Base-by-base conservation (phyloP, 139 green algal species). In the Chlamydomonas sp. region DNA sequence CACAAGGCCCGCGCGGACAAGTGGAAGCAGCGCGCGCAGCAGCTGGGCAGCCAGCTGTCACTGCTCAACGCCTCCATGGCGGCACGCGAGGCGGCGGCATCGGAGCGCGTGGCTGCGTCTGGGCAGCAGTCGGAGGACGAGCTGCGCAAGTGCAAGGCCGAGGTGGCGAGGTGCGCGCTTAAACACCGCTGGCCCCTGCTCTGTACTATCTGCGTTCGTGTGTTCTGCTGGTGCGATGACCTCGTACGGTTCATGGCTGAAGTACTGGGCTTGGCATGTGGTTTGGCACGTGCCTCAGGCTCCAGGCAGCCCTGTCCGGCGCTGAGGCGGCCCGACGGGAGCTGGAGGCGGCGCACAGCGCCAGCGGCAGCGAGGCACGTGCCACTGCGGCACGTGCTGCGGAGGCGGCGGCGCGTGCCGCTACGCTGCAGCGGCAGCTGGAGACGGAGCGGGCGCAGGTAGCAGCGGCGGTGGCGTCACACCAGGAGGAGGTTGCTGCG, bases 11-110 rank as follows among this genome's bases (percentile, higher is more conserved):
- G 88, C 9, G 85, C 75, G 1, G 77, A 91, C 58, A 94, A 92
- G 60, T 94, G 91, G 91, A 94, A 94, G 88, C 85, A 67, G 60
- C 87, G 85, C 14, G 85, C 72, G 63, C 83, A 84, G 78, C 79
- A 91, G 75, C 89, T 94, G 63, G 89, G 87, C 2, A 80, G 86
- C 59, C 88, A 94, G 85, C 75, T 92, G 74, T 84, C 80, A 61
- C 80, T 92, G 67, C 64, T 92, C 9, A 77, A 81, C 49, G 89
- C 89, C 0, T 84, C 79, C 0, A 17, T 63, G 8, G 80, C 80
- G 14, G 85, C 89, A 10, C 89, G 85, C 12, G 89, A 92, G 31
- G 89, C 89, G 9, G 89, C 89, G 5, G 85, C 61, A 4, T 80
- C 68, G 1, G 85, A 89, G 78, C 84, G 89, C 17, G 62, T 59